phyloP scores from a whole-genome alignment of 1,139 yeast genomes.

The Debaryomyces singareniensis region DNA sequence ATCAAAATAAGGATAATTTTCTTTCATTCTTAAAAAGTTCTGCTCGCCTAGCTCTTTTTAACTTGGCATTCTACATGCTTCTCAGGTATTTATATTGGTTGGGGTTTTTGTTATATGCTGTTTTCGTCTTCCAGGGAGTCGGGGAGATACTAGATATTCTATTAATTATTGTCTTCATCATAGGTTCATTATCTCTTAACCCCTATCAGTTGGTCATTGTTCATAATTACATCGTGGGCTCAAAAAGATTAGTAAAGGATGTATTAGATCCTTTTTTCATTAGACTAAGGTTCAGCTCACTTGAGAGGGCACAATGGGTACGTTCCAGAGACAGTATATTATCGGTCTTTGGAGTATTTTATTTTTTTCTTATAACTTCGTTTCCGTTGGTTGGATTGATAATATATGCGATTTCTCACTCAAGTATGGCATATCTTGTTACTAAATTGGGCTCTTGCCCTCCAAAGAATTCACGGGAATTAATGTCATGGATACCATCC shows the following conservation, averaged over 20 bases:
- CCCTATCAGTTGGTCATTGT: slow-evolving; percentile 26
- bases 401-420: slow-evolving; percentile 50
- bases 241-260: slow-evolving; percentile 38
- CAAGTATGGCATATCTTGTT: slow-evolving; percentile 48
- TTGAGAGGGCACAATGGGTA: slow-evolving; percentile 47
- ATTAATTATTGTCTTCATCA: slow-evolving; percentile 32
- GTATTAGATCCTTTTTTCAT: slow-evolving; percentile 48
- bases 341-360: slow-evolving; percentile 53
- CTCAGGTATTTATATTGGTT: background rate
- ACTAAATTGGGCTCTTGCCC: slow-evolving; percentile 51
- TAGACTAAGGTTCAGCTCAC: slow-evolving; percentile 37
- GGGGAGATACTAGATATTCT: slow-evolving; percentile 42
- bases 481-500: slow-evolving; percentile 25
- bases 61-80: background rate
- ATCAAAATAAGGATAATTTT: background rate
- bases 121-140: slow-evolving; percentile 28
- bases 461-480: slow-evolving; percentile 22
- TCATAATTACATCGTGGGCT: slow-evolving; percentile 41
- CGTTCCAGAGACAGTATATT: slow-evolving; percentile 51
- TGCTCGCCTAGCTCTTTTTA: background rate
- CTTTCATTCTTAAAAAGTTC: background rate
- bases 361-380: slow-evolving; percentile 31
- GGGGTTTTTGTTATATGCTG: background rate
- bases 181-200: slow-evolving; percentile 26
- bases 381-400: slow-evolving; percentile 44